Conservation (phyloP, 2,329 filamentous ascomycete species). For the Fusarium cicatricum region DNA sequence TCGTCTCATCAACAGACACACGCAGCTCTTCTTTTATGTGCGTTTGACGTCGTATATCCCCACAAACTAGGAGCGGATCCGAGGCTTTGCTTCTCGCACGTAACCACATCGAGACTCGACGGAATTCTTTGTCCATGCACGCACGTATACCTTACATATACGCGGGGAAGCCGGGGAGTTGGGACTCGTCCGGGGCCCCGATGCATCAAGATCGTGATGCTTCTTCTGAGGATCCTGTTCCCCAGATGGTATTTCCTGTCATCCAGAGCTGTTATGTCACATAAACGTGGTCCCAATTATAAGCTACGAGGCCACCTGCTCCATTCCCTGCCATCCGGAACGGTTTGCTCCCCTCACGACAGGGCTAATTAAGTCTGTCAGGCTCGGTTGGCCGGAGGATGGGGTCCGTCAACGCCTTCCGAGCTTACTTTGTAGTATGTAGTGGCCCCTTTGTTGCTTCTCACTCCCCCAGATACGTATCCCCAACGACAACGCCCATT, state of each 20-base stretch:
- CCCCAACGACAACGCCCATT: slow-evolving; percentile 11
- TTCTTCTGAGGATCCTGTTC: slow-evolving; percentile 7
- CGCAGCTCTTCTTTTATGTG: neutral
- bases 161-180: neutral
- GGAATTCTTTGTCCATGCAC: too few species aligned
- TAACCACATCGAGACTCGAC: too few species aligned
- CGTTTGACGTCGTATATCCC: neutral
- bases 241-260: slow-evolving; percentile 13
- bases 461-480: slow-evolving; percentile 7
- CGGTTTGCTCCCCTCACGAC: slow-evolving; percentile 16
- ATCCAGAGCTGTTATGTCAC: neutral
- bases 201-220: neutral
- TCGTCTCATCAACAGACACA: slow-evolving; percentile 15
- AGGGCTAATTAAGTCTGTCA: neutral
- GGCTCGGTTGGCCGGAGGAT: slow-evolving; percentile 22
- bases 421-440: too few species aligned
- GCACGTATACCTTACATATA: neutral
- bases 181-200: slow-evolving; percentile 25
- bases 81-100: slow-evolving; percentile 36
- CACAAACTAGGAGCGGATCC: slow-evolving; percentile 28
- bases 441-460: neutral
- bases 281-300: too few species aligned
- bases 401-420: slow-evolving; percentile 2
- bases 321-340: neutral
- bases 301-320: slow-evolving; percentile 10